Evolutionary conservation across 179 eudicot species (phyloP).

Genomic region (Patellifolia procumbens): DNA sequence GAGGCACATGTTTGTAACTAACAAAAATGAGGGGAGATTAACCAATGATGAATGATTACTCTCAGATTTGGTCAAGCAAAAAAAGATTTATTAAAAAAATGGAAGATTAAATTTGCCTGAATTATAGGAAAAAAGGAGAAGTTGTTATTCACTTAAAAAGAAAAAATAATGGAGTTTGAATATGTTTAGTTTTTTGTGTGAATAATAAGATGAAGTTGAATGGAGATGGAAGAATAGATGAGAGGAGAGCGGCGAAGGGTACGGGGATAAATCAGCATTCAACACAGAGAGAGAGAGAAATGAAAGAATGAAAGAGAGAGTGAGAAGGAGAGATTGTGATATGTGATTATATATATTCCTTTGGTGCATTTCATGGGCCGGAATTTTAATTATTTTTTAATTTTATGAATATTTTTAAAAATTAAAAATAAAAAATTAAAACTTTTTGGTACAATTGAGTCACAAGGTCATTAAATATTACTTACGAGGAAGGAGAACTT

Average conservation of each 20-base stretch:
- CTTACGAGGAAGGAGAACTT: too few species aligned
- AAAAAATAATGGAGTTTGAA: neutral
- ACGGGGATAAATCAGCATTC: constrained; percentile 35
- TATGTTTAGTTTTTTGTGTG: neutral
- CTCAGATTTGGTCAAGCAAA: neutral
- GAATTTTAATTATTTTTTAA: neutral
- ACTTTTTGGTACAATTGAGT: too few species aligned
- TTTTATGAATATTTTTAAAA: neutral
- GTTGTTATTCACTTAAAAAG: constrained; percentile 18
- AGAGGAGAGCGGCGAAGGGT: constrained; percentile 39
- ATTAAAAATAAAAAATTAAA: neutral
- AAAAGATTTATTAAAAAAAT: neutral
- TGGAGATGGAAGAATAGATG: constrained; percentile 20
- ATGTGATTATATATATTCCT: constrained; percentile 29
- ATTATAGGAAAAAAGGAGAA: neutral
- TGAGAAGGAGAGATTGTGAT: constrained; percentile 40
- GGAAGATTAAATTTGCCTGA: neutral
- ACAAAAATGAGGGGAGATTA: neutral
- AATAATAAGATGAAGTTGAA: neutral
- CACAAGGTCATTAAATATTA: too few species aligned
- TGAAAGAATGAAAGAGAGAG: constrained; percentile 9
- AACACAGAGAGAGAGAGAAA: constrained; percentile 22
- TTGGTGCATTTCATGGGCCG: constrained; percentile 3
- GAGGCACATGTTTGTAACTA: constrained; percentile 15
- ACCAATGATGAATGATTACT: neutral